Base-by-base conservation (phyloP, 345 rosid species). In the Acer saccharum region DNA sequence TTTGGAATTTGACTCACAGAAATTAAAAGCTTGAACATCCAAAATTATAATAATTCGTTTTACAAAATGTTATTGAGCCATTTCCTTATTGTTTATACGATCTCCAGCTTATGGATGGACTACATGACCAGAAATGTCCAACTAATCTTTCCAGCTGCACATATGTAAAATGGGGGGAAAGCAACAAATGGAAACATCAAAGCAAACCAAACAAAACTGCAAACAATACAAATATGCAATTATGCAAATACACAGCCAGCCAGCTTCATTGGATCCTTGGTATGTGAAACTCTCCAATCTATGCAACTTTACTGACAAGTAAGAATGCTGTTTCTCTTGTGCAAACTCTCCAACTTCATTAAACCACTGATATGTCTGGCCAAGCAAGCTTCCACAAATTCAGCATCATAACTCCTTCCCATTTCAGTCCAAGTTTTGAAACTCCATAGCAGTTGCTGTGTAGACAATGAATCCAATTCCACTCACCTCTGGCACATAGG, bases 401-500 rank as follows among this genome's bases (percentile, higher is more conserved):
- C 44, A 67, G 17, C 27, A 67, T 67, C 32, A 39, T 21, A 35
- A 20, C 65, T 57, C 1, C 46, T 43, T 43, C 46, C 16, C n/a
- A 27, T 50, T 50, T 4, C 16, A 16, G 46, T 16, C 43, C 16
- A 17, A 27, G 29, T 55, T 41, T 16, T 3, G 20, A 29, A 72
- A 57, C 13, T 72, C 62, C 65, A 13, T 6, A 20, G n/a, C 32
- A 39, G 32, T 17, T 27, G 17, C n/a, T 18, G 41, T 43, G 9
- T 2, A 61, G 21, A 55, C 61, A 54, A n/a, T 10, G 41, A 39
- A 55, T 17, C 46, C 32, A 39, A 4, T 41, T 25, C 48, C 25
- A 60, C 57, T 65, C 23, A 68, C 70, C 55, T 65, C 9, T 27
- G 43, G 78, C 39, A 20, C 10, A 25, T 43, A 12, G 76, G 64